These are phyloP conservation scores for Paralagenidium karlingii DNA, from an alignment of 352 stramenopile species.

Conservation along the genomic window DNA sequence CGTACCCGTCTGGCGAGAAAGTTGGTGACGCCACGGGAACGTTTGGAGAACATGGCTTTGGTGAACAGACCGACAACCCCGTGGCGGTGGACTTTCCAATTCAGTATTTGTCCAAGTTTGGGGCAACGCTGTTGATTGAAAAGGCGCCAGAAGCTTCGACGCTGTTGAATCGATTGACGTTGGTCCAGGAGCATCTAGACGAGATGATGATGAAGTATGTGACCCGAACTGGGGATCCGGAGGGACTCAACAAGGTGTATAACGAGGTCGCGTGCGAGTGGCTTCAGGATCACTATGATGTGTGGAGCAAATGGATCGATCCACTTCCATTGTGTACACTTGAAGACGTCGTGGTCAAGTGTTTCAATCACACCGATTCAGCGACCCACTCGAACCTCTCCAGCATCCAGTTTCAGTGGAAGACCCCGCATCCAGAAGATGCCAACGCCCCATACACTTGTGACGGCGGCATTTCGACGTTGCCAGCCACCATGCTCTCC, in stretches of 20 bases:
- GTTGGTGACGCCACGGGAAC: slow-evolving; percentile 15
- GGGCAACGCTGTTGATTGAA: background rate
- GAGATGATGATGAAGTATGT: slow-evolving; percentile 9
- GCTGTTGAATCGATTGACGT: slow-evolving; percentile 8
- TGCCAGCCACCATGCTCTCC: slow-evolving; percentile 15
- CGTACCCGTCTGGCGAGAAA: slow-evolving; percentile 11
- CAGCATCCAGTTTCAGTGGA: slow-evolving; percentile 26
- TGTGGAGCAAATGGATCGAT: slow-evolving; percentile 16
- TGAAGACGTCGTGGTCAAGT: slow-evolving; percentile 8
- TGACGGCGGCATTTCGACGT: slow-evolving; percentile 16
- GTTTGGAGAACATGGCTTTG: slow-evolving; percentile 38
- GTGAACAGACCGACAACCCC: slow-evolving; percentile 21
- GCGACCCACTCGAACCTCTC: too few species aligned
- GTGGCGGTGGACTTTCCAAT: slow-evolving; percentile 28
- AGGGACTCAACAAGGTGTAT: too few species aligned
- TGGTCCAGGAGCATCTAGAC: slow-evolving; percentile 24
- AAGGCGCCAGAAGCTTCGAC: background rate
- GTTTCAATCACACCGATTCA: slow-evolving; percentile 1
- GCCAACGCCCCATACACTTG: slow-evolving; percentile 17
- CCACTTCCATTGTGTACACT: slow-evolving; percentile 11
- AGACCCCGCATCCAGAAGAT: slow-evolving; percentile 15
- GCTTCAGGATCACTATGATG: slow-evolving; percentile 13
- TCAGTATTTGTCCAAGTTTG: slow-evolving; percentile 19
- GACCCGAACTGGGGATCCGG: too few species aligned
- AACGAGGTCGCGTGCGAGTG: slow-evolving; percentile 21